phyloP scores from a whole-genome alignment of 495 filamentous ascomycete species.

The Lepraria neglecta region DNA sequence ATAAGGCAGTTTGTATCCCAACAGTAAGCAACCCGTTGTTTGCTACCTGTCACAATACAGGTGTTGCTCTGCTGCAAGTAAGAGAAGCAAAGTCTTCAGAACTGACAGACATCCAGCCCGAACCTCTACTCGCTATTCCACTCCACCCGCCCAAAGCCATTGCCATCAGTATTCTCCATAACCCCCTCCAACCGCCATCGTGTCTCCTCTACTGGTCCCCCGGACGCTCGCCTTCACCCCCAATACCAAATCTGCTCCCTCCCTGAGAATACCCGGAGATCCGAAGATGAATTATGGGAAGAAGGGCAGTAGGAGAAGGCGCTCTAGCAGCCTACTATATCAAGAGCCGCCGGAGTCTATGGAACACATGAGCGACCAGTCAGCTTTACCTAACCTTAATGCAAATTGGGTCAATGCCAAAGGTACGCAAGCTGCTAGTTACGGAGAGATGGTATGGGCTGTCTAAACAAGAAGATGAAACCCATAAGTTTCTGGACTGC shows the following conservation, averaged over 20 bases:
- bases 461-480: neutral
- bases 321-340: constrained; percentile 94
- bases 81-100: neutral
- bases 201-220: constrained; percentile 73
- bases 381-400: constrained; percentile 89
- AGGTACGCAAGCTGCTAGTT: constrained; percentile 51
- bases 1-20: constrained; percentile 8
- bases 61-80: neutral
- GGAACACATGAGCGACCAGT: constrained; percentile 94
- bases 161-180: neutral
- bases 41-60: neutral
- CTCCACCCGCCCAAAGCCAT: neutral
- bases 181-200: constrained; percentile 64
- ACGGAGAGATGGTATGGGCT: neutral
- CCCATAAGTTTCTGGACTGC: no score
- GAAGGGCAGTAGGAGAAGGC: constrained; percentile 62
- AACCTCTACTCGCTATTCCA: neutral
- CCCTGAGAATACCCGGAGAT: constrained; percentile 42
- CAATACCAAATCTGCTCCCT: constrained; percentile 59
- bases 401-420: constrained; percentile 98
- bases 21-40: constrained; percentile 10
- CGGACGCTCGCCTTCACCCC: constrained; percentile 76
- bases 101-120: neutral
- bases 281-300: constrained; percentile 54
- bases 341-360: constrained; percentile 89